phyloP scores from a whole-genome alignment of 2,329 filamentous ascomycete genomes.

The Herpotrichia juniperi region DNA sequence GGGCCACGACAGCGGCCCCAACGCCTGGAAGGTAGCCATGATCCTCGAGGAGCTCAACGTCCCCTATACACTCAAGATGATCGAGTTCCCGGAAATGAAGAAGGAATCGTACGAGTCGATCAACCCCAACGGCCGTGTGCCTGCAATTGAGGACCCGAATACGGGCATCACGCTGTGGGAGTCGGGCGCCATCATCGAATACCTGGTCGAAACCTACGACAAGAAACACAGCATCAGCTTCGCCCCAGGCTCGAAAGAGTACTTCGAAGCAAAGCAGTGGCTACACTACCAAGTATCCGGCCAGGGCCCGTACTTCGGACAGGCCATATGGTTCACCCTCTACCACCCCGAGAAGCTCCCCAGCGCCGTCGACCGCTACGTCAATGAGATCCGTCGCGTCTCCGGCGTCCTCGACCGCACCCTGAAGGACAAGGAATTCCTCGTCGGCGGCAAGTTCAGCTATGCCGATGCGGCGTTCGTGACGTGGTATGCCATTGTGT shows the following conservation, averaged over 20 bases:
- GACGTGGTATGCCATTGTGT: constrained; percentile 35
- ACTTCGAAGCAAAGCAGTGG: constrained; percentile 33
- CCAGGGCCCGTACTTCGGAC: constrained; percentile 48
- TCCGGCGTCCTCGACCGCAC: constrained; percentile 49
- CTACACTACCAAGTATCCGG: constrained; percentile 34
- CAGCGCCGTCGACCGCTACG: constrained; percentile 51
- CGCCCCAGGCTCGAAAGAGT: constrained; percentile 32
- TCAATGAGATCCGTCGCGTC: constrained; percentile 52
- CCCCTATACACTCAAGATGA: constrained; percentile 45
- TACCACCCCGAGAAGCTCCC: constrained; percentile 51
- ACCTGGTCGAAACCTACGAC: constrained; percentile 50
- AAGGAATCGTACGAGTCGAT: constrained; percentile 39
- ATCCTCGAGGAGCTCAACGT: constrained; percentile 54
- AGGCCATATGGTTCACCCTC: constrained; percentile 46
- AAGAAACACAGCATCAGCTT: constrained; percentile 31
- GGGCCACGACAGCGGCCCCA: constrained; percentile 35
- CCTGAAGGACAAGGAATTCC: constrained; percentile 26
- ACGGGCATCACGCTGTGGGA: constrained; percentile 50
- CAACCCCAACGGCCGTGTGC: constrained; percentile 51
- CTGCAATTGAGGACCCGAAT: constrained; percentile 53
- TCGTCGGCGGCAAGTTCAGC: constrained; percentile 51
- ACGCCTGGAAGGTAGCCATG: constrained; percentile 53
- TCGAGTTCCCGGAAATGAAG: constrained; percentile 49
- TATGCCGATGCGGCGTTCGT: constrained; percentile 52
- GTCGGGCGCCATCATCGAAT: constrained; percentile 48